Evolutionary conservation across 2,329 filamentous ascomycete species (phyloP).

Genomic region (Xylariaceae sp.): DNA sequence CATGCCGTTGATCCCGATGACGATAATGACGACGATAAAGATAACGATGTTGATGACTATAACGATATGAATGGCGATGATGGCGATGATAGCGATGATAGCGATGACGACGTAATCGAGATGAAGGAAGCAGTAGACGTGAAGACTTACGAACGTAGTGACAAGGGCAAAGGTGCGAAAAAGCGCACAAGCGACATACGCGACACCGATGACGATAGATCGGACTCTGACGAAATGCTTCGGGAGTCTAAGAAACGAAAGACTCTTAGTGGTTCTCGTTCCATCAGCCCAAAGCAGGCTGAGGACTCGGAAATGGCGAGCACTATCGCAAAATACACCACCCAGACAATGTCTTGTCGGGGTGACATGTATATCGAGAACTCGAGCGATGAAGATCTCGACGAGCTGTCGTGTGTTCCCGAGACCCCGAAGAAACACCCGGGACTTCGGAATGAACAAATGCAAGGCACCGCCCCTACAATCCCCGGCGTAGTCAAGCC

Average conservation of each 20-base stretch:
- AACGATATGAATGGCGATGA: constrained; percentile 18
- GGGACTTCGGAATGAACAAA: not conserved
- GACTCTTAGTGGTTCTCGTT: constrained; percentile 30
- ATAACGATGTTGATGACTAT: not conserved
- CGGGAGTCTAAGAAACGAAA: constrained; percentile 29
- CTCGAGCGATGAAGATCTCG: constrained; percentile 27
- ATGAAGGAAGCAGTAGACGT: constrained; percentile 7
- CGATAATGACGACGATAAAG: constrained; percentile 20
- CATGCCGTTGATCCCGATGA: constrained; percentile 18
- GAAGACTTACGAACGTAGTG: constrained; percentile 11
- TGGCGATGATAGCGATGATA: constrained; percentile 2
- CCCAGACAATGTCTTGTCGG: constrained; percentile 7
- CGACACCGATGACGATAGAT: constrained; percentile 29
- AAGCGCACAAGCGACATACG: constrained; percentile 23
- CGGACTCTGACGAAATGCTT: constrained; percentile 18
- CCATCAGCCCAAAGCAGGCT: constrained; percentile 11
- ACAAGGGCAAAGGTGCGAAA: constrained; percentile 15
- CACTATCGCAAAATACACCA: constrained; percentile 26
- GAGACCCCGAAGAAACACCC: constrained; percentile 28
- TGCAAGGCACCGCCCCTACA: constrained; percentile 13
- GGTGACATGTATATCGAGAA: constrained; percentile 24
- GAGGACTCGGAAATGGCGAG: constrained; percentile 18
- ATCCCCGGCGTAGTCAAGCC: constrained; percentile 22
- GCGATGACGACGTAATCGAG: constrained; percentile 7
- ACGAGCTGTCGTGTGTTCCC: constrained; percentile 14